Base-by-base conservation (phyloP, 805 yeast species). In the Teunomyces atbi region DNA sequence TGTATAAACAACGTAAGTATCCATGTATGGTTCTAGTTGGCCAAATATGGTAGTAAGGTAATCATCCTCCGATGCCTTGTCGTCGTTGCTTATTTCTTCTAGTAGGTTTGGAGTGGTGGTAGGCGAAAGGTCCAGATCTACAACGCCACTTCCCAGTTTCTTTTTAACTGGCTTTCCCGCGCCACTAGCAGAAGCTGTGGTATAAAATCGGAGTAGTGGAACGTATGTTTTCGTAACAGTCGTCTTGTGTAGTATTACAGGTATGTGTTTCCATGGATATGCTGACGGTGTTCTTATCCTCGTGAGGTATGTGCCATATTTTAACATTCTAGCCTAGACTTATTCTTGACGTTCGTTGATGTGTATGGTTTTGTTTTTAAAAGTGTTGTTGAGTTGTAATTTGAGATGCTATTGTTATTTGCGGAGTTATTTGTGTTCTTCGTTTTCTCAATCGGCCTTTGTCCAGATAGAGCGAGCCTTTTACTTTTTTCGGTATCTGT, bases 21-120 rank as follows among this genome's bases (percentile, higher is more conserved):
- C 76, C 60, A 72, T 58, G 48, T 70, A 72, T 1, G 77, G 77
- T 42, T 72, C 77, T 67, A 68, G 61, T 28, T 66, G 60, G 15
- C 64, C 76, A 49, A 72, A 82, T 1, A 91, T 84, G 40, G 89
- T 87, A 42, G 89, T 73, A 41, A 77, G 65, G 67, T 52, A 72
- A 36, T 45, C 58, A 21, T 57, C 58, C 11, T 57, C 52, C 21
- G 35, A 20, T 5, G 51, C 34, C 8, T 45, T 50, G 12, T 51
- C 54, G 8, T 29, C 11, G 8, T 12, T 13, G 21, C 16, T 15
- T 11, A 20, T 11, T 21, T 41, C 47, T 19, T 19, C 38, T 12
- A 30, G 15, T 19, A 13, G 20, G 5, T 33, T 43, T 26, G 35
- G n/a, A 18, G 28, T 27, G 5, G 34, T 23, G 5, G 27, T 26